phyloP scores from a whole-genome alignment of 2,329 filamentous ascomycete genomes.

The Monilinia polystroma region DNA sequence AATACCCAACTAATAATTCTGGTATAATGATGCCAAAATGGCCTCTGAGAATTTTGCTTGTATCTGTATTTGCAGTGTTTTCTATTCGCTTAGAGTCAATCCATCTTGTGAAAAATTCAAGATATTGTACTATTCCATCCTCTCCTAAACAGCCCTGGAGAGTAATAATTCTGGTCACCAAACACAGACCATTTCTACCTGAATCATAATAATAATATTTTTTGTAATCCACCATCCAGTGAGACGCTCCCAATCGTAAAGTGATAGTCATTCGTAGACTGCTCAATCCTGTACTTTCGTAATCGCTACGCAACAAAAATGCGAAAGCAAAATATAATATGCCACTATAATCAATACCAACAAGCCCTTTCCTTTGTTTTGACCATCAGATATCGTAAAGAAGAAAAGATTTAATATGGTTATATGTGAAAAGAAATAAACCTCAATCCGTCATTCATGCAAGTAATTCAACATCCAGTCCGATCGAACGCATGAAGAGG shows the following conservation, averaged over 20 bases:
- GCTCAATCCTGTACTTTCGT: conserved; percentile 5
- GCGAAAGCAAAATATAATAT: conserved; percentile 12
- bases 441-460: conserved; percentile 27
- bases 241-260: conserved; percentile 22
- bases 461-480: conserved; percentile 83
- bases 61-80: neutral
- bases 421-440: conserved; percentile 16
- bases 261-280: neutral
- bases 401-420: conserved; percentile 13
- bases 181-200: conserved; percentile 2
- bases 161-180: neutral
- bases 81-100: neutral
- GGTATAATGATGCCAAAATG: neutral
- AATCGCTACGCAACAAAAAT: conserved; percentile 16
- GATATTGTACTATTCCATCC: conserved; percentile 5
- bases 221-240: conserved; percentile 2
- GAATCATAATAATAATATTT: conserved; percentile 18
- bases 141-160: neutral
- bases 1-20: neutral
- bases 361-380: conserved; percentile 4
- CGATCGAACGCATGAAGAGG: conserved; percentile 96
- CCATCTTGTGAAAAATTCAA: conserved; percentile 1
- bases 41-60: neutral
- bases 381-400: conserved; percentile 20
- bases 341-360: conserved; percentile 20